These are phyloP conservation scores for Luvunga scandens DNA, from an alignment of 345 rosid species.

Conservation along the genomic window DNA sequence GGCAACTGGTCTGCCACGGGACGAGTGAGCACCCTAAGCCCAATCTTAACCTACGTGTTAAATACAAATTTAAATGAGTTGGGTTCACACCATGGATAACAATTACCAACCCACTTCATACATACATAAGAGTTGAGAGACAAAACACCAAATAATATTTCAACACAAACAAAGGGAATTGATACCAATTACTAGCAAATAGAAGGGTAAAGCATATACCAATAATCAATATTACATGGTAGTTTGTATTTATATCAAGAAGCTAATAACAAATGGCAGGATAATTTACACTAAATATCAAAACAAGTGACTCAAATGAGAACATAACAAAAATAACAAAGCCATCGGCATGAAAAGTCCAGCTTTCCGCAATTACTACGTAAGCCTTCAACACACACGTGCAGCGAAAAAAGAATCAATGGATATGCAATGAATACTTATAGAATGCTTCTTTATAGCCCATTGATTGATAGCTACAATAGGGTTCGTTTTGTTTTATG, in stretches of 20 bases:
- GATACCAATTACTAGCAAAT: too few species aligned
- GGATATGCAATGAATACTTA: neutral
- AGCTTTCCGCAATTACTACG: neutral
- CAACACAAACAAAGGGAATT: too few species aligned
- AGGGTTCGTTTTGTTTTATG: neutral
- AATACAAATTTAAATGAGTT: neutral
- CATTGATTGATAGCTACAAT: neutral
- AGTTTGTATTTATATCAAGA: neutral
- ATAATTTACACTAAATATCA: neutral
- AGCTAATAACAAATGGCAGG: too few species aligned
- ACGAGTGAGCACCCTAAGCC: conserved; percentile 92
- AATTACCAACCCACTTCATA: neutral
- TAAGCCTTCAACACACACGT: too few species aligned
- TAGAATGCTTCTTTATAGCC: neutral
- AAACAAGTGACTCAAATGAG: neutral
- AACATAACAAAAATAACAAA: neutral
- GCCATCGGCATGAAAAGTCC: neutral
- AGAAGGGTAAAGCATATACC: neutral
- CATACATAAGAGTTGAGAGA: neutral
- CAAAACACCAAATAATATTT: neutral
- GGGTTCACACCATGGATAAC: neutral
- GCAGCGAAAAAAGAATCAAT: too few species aligned
- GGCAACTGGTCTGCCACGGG: conserved; percentile 75
- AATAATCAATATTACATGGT: neutral
- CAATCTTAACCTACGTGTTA: conserved; percentile 74